A percentile compares a stretch with the other conserved stretches of the same genome.
Evolutionary conservation across 2,329 filamentous ascomycete species (phyloP).

Genomic region (Penicillium sp.): DNA sequence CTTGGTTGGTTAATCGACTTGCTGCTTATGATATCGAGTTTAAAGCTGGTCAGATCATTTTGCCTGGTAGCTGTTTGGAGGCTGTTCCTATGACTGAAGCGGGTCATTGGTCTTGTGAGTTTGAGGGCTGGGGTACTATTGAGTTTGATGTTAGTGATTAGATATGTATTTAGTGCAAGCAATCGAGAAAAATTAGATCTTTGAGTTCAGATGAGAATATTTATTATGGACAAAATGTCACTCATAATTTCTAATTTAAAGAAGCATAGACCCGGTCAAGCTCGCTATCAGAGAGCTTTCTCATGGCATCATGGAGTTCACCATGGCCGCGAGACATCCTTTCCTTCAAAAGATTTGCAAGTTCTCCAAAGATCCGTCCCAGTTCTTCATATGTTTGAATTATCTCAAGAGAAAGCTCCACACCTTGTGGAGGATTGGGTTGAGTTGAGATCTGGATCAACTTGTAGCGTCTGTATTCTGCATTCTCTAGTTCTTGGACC

Average conservation of each 20-base stretch:
- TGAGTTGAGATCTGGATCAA: too few relatives aligned
- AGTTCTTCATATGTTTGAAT: neutral
- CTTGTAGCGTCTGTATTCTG: neutral
- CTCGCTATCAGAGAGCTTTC: constrained; percentile 1
- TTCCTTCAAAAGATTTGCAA: neutral
- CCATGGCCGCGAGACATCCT: neutral
- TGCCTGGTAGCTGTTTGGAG: constrained; percentile 22
- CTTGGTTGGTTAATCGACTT: constrained; percentile 21
- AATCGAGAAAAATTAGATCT: too few relatives aligned
- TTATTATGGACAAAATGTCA: too few relatives aligned
- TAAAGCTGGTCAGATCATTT: constrained; percentile 17
- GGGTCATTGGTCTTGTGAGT: constrained; percentile 21
- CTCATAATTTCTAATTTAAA: neutral
- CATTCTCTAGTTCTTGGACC: too few relatives aligned
- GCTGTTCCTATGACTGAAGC: constrained; percentile 14
- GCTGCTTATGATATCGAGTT: constrained; percentile 20
- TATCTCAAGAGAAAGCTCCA: neutral
- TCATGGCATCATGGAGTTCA: neutral
- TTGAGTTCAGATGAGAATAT: too few relatives aligned
- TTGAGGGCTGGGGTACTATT: constrained; percentile 21
- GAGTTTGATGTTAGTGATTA: constrained; percentile 17
- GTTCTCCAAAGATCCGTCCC: neutral
- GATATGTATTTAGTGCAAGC: too few relatives aligned
- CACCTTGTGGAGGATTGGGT: too few relatives aligned
- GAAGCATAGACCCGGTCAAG: constrained; percentile 1